phyloP scores from a whole-genome alignment of 208 protist species.

The Trypanosoma theileri region DNA sequence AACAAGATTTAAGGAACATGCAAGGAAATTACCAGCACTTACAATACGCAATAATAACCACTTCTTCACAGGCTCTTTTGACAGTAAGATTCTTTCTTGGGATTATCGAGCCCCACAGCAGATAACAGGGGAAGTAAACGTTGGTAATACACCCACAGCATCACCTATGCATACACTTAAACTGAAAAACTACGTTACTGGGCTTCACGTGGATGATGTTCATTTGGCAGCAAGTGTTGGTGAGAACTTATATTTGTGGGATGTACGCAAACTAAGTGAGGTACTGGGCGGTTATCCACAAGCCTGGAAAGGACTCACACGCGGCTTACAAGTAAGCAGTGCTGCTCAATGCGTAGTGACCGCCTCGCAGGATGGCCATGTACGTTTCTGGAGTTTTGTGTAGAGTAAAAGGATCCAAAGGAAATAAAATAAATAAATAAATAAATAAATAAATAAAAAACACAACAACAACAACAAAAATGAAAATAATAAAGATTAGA shows the following conservation, averaged over 20 bases:
- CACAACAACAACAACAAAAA: not conserved
- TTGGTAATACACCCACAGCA: constrained; percentile 6
- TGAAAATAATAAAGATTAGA: not conserved
- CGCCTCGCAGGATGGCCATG: constrained; percentile 75
- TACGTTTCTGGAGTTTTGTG: constrained; percentile 82
- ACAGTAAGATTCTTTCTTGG: constrained; percentile 81
- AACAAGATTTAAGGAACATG: constrained; percentile 50
- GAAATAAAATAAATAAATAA: not conserved
- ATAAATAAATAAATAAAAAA: not conserved
- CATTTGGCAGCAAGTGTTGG: constrained; percentile 77
- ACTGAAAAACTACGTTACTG: constrained; percentile 82
- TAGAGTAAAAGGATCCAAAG: constrained; percentile 20
- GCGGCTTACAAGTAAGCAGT: constrained; percentile 63
- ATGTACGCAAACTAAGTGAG: constrained; percentile 69
- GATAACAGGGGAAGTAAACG: constrained; percentile 32
- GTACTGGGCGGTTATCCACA: constrained; percentile 79
- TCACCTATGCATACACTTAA: constrained; percentile 59
- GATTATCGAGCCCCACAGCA: constrained; percentile 52
- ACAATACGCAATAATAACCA: constrained; percentile 66
- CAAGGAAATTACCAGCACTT: constrained; percentile 75
- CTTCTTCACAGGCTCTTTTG: constrained; percentile 83
- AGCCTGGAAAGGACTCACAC: constrained; percentile 79
- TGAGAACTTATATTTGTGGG: constrained; percentile 83
- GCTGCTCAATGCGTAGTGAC: constrained; percentile 57
- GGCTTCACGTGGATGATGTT: constrained; percentile 70